A percentile compares a stretch with the other conserved stretches of the same genome.
phyloP scores from a whole-genome alignment of 495 filamentous ascomycete genomes.

The Aspergillus kassunensis region DNA sequence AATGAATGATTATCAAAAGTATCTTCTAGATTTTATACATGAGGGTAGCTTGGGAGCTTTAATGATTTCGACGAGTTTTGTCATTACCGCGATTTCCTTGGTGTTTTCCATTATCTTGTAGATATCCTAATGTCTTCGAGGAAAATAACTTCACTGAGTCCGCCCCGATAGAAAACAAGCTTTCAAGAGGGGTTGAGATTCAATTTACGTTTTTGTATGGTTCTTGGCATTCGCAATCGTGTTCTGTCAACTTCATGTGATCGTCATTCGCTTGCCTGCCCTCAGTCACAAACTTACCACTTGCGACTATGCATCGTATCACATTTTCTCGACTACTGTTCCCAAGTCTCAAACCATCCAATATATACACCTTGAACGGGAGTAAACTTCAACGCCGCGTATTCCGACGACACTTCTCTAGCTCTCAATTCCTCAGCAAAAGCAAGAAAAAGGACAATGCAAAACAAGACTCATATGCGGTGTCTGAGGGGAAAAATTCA shows the following conservation, averaged over 20 bases:
- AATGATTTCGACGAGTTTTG: slow-evolving; percentile 33
- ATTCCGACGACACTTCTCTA: slow-evolving; percentile 19
- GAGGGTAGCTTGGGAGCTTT: slow-evolving; percentile 36
- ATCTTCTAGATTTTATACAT: slow-evolving; percentile 26
- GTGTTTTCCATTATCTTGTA: not conserved
- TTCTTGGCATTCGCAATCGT: too few species aligned
- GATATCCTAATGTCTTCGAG: not conserved
- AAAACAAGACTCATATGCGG: slow-evolving; percentile 20
- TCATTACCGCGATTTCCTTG: slow-evolving; percentile 1
- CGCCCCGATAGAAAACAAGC: too few species aligned
- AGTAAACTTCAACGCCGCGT: not conserved
- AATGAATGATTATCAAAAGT: slow-evolving; percentile 30
- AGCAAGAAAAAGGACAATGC: slow-evolving; percentile 40
- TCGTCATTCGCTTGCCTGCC: not conserved
- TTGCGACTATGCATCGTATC: not conserved
- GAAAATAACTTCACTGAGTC: too few species aligned
- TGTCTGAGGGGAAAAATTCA: slow-evolving; percentile 4
- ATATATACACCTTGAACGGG: not conserved
- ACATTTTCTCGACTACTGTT: not conserved
- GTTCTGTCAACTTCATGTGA: too few species aligned
- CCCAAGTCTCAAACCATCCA: not conserved
- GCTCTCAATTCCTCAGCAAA: slow-evolving; percentile 28
- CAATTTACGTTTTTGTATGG: too few species aligned
- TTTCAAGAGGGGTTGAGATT: too few species aligned
- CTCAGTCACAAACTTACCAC: not conserved